Percentiles rank a stretch among this genome's conserved stretches.
Conservation (phyloP, 345 rosid species). For the Eucalyptus regnans region DNA sequence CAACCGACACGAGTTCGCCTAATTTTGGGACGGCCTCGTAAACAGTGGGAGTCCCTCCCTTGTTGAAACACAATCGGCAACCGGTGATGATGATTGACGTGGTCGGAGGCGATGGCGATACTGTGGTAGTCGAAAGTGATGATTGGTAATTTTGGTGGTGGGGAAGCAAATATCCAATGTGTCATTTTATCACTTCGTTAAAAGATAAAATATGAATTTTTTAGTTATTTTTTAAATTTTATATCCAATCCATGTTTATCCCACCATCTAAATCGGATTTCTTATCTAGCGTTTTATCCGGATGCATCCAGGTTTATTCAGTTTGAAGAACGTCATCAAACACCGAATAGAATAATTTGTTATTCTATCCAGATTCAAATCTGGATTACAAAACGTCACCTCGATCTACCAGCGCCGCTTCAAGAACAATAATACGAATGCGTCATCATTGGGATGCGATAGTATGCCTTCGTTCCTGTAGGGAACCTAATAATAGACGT, state of each 20-base stretch:
- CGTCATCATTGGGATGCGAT: accelerated
- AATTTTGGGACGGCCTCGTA: accelerated
- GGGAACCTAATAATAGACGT: accelerated
- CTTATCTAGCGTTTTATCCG: accelerated
- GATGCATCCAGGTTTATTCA: accelerated
- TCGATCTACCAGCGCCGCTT: accelerated
- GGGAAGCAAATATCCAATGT: accelerated
- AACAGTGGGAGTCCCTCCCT: too few species aligned
- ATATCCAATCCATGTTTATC: accelerated
- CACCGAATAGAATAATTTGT: accelerated
- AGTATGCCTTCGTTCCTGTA: accelerated
- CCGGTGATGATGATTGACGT: too few species aligned
- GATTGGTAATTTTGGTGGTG: too few species aligned
- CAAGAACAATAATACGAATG: too few species aligned
- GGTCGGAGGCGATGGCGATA: too few species aligned
- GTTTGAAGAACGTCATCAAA: too few species aligned
- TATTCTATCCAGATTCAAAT: too few species aligned
- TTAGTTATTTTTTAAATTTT: accelerated
- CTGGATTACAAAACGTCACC: too few species aligned
- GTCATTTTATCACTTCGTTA: too few species aligned
- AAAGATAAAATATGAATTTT: too few species aligned
- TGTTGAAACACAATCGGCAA: accelerated
- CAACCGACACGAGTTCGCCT: accelerated
- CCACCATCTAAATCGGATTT: too few species aligned
- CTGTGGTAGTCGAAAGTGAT: accelerated